Evolutionary conservation across 768 basidiomycete genomes (phyloP), one percentile per base, ranked within the genome.

Genomic region (Rhizopogon salebrosus): DNA sequence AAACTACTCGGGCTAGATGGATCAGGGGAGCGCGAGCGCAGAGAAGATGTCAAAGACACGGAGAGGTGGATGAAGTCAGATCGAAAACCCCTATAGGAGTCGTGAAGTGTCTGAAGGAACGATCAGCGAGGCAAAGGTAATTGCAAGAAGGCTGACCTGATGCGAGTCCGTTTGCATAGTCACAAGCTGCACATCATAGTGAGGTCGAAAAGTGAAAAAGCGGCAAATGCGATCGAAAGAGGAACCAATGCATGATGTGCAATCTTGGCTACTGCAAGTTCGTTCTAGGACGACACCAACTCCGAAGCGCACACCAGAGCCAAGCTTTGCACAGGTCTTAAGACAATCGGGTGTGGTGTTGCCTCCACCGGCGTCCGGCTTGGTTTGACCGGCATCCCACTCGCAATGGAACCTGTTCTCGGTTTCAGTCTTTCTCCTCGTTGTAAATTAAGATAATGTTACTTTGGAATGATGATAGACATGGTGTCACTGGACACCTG

Each of bases 61-160:
- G 93, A 93, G 51, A 95, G 78, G 66, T 98, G 95, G 42, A 98
- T 85, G 64, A 92, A 95, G 69, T 98, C 88, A 5, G 93, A 95
- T 34, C 95, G 86, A 68, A 98, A 97, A 7, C 82, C 89, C 54
- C 81, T 80, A 69, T 83, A 95, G 0, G 92, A 92, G 68, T 98
- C 95, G 24, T 75, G 70, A 20, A 59, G 53, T 43, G 72, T 75
- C 79, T 80, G 57, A 2, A 45, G 35, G 61, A 50, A 54, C 31
- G 13, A 27, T 27, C 24, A 24, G 14, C 18, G 7, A 5, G 24
- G 22, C 11, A 27, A 43, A 37, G 14, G 16, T 7, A 23, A 16
- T 16, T 40, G 24, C 16, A 38, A 8, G 34, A 49, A 34, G 27
- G 61, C 70, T 48, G 36, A 83, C 87, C 68, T 84, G 83, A 9